phyloP scores from a whole-genome alignment of 1,284 basidiomycete species.

The Sporisorium iseilematis-ciliati region DNA sequence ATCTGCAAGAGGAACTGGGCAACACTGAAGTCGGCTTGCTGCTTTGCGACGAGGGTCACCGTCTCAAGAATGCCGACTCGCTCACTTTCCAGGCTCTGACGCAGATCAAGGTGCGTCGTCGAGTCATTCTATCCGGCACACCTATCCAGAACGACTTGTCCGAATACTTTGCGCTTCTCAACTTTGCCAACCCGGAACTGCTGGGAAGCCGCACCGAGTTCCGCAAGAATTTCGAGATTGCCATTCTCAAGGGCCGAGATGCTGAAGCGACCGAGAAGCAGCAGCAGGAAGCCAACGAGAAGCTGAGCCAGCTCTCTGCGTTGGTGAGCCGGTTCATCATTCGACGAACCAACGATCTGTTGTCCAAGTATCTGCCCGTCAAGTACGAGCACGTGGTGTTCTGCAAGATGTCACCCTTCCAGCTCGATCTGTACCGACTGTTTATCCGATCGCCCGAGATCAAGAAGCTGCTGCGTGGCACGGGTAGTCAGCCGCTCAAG shows the following conservation, averaged over 20 bases:
- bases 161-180: constrained; percentile 95
- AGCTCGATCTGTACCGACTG: constrained; percentile 87
- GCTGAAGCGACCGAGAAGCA: constrained; percentile 86
- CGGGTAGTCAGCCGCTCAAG: constrained; percentile 93
- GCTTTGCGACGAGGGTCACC: constrained; percentile 96
- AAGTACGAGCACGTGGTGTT: constrained; percentile 99
- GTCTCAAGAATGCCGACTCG: constrained; percentile 86
- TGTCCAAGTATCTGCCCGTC: constrained; percentile 97
- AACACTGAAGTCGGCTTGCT: constrained; percentile 82
- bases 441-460: constrained; percentile 97
- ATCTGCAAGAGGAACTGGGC: constrained; percentile 64
- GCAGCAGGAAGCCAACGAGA: constrained; percentile 86
- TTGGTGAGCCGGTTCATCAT: constrained; percentile 97
- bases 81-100: constrained; percentile 88
- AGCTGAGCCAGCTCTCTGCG: constrained; percentile 90
- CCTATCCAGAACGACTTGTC: constrained; percentile 98
- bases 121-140: constrained; percentile 95
- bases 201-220: constrained; percentile 92
- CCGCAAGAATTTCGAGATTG: constrained; percentile 94
- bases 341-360: constrained; percentile 92
- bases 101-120: constrained; percentile 86
- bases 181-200: constrained; percentile 96
- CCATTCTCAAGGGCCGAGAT: constrained; percentile 92
- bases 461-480: constrained; percentile 87
- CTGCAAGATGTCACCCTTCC: constrained; percentile 88